A percentile compares a stretch with the other conserved stretches of the same genome.
Conservation (phyloP, 768 basidiomycete species). For the Tubosaeta sp. region DNA sequence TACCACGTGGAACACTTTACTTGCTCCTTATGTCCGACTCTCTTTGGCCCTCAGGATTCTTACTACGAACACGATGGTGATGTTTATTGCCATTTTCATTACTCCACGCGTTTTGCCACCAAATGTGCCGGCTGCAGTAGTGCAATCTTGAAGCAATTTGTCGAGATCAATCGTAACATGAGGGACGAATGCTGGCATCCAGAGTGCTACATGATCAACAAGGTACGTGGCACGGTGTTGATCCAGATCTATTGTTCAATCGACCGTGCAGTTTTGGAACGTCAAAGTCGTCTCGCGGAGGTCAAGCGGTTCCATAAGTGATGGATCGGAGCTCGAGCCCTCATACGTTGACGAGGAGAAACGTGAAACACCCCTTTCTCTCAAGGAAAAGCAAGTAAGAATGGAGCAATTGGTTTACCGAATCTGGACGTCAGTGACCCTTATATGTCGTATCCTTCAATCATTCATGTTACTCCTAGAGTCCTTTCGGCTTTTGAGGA, state of each 20-base stretch:
- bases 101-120: conserved; percentile 96
- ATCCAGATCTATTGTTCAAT: conserved; percentile 9
- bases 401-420: conserved; percentile 99
- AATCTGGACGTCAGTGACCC: conserved; percentile 87
- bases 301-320: conserved; percentile 55
- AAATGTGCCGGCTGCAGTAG: conserved; percentile 98
- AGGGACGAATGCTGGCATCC: conserved; percentile 99
- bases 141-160: conserved; percentile 98
- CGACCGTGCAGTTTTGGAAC: conserved; percentile 84
- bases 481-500: conserved; percentile 98
- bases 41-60: conserved; percentile 97
- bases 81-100: conserved; percentile 99
- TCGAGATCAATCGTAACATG: conserved; percentile 98
- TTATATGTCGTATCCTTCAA: background rate
- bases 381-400: conserved; percentile 85
- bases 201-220: conserved; percentile 99
- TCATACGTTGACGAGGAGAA: conserved; percentile 75
- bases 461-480: conserved; percentile 35
- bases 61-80: conserved; percentile 99
- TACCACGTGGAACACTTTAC: conserved; percentile 99
- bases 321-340: conserved; percentile 50
- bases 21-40: conserved; percentile 91
- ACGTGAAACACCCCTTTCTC: conserved; percentile 66
- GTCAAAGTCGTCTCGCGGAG: conserved; percentile 83
- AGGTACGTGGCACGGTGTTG: conserved; percentile 48